Conservation (phyloP, 495 filamentous ascomycete species). For the Stereocaulon alpinum region DNA sequence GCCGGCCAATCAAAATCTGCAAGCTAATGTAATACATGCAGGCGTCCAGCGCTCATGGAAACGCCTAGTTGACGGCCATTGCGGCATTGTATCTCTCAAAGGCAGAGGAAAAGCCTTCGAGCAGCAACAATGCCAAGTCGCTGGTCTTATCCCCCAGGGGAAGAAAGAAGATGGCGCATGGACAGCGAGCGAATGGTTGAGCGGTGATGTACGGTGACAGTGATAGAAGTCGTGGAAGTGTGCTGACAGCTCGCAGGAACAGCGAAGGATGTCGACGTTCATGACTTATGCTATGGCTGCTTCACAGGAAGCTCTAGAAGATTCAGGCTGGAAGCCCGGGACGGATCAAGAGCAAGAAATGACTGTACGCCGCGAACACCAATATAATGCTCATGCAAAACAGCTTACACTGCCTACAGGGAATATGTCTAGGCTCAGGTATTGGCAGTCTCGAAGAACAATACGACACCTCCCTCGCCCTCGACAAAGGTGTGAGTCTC, state of each 20-base stretch:
- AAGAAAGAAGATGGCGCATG: constrained; percentile 48
- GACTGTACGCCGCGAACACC: constrained; percentile 38
- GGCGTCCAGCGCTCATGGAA: constrained; percentile 70
- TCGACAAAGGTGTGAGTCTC: constrained; percentile 53
- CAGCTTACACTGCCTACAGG: constrained; percentile 31
- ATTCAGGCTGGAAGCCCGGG: constrained; percentile 69
- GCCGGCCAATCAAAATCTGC: neutral
- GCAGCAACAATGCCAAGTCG: constrained; percentile 71
- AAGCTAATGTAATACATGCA: constrained; percentile 22
- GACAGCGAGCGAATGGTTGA: constrained; percentile 70
- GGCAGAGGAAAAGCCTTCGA: constrained; percentile 48
- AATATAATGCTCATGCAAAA: neutral
- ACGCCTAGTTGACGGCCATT: constrained; percentile 65
- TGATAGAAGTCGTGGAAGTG: neutral
- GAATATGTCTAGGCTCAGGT: constrained; percentile 88
- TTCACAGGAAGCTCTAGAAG: constrained; percentile 72
- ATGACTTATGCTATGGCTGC: constrained; percentile 86
- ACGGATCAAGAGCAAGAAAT: constrained; percentile 51
- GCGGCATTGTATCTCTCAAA: constrained; percentile 64
- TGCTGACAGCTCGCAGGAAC: constrained; percentile 39
- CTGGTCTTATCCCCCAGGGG: constrained; percentile 66
- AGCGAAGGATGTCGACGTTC: constrained; percentile 82
- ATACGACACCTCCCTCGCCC: constrained; percentile 69
- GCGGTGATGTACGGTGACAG: constrained; percentile 36
- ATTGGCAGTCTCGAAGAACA: constrained; percentile 90